Evolutionary conservation across 176 grass and related monocot species (phyloP).

Genomic region (Tillandsia leiboldiana): DNA sequence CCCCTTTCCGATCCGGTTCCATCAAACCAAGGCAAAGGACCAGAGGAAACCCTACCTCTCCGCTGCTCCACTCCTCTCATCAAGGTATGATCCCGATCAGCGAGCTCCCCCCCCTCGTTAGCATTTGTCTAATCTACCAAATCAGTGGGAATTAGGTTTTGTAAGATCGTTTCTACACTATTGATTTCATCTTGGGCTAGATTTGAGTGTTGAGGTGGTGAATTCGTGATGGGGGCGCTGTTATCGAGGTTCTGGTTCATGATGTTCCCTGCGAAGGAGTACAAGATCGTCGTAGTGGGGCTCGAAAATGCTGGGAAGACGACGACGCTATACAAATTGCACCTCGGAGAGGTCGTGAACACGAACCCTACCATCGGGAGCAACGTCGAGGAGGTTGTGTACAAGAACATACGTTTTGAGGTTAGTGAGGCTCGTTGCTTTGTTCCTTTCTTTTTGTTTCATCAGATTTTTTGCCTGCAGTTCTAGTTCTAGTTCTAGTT

Average conservation of each 20-base stretch:
- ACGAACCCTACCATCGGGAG: conserved; percentile 89
- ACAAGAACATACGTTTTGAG: conserved; percentile 97
- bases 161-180: background rate
- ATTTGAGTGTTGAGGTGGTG: conserved; percentile 3
- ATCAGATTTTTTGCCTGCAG: background rate
- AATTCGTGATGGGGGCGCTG: conserved; percentile 52
- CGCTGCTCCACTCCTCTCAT: background rate
- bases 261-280: conserved; percentile 92
- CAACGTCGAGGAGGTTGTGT: conserved; percentile 98
- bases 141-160: conserved; percentile 1
- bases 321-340: conserved; percentile 93
- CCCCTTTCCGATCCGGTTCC: background rate
- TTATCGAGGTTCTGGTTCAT: conserved; percentile 96
- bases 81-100: background rate
- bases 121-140: background rate
- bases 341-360: conserved; percentile 94
- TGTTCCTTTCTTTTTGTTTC: background rate
- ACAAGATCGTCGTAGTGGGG: conserved; percentile 94
- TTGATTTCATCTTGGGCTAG: background rate
- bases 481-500: background rate
- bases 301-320: conserved; percentile 97
- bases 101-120: background rate
- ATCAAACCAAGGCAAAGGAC: background rate
- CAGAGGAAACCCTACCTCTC: background rate
- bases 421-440: conserved; percentile 19